phyloP scores from a whole-genome alignment of 257 asterid genomes.

The Leonotis leonurus region DNA sequence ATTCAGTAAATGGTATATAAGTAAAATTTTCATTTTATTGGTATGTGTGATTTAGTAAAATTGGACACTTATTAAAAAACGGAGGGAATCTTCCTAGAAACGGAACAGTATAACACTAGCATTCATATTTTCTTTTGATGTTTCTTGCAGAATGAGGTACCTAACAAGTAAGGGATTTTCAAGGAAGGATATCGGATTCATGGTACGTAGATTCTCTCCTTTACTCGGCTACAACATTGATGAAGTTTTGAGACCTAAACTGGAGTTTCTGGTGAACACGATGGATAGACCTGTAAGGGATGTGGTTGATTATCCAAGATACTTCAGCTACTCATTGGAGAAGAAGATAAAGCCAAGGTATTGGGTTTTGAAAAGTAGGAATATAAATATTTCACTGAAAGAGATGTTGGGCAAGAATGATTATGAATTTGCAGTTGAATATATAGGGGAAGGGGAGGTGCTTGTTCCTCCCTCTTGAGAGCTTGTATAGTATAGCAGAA shows the following conservation, averaged over 20 bases:
- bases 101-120: no score
- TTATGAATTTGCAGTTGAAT: conserved; percentile 64
- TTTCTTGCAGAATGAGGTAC: conserved; percentile 49
- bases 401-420: conserved; percentile 89
- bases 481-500: not conserved
- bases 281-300: conserved; percentile 65
- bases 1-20: no score
- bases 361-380: conserved; percentile 58
- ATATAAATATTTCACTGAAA: conserved; percentile 46
- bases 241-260: conserved; percentile 68
- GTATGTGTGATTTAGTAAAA: no score
- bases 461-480: conserved; percentile 37
- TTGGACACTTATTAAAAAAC: no score
- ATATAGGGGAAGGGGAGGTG: conserved; percentile 41
- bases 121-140: not conserved
- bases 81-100: no score
- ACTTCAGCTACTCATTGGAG: conserved; percentile 92
- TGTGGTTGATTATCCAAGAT: conserved; percentile 83
- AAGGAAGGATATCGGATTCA: conserved; percentile 52
- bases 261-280: conserved; percentile 55
- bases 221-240: conserved; percentile 81
- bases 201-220: conserved; percentile 82
- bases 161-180: conserved; percentile 60
- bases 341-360: conserved; percentile 89
- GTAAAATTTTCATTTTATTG: no score